These are phyloP conservation scores for Colletotrichum sp. DNA, from an alignment of 2,329 filamentous ascomycete species.

Conservation along the genomic window DNA sequence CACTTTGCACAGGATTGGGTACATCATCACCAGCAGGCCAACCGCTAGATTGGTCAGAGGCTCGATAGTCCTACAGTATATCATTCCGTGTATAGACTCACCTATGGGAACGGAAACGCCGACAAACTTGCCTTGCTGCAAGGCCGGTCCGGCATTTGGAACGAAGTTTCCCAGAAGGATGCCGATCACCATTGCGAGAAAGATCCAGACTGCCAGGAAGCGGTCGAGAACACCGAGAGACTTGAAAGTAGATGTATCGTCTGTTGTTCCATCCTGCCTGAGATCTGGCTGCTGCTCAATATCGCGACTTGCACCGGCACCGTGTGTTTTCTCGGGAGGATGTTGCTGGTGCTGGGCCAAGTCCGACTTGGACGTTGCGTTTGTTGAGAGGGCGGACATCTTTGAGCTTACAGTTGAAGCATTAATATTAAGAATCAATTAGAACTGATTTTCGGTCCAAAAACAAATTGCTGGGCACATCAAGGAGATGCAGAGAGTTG, in stretches of 20 bases:
- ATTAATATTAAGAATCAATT: neutral
- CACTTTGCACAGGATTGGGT: slow-evolving; percentile 88
- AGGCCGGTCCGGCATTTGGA: slow-evolving; percentile 59
- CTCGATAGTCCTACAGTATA: too few species aligned
- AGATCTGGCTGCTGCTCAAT: slow-evolving; percentile 7
- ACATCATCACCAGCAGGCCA: slow-evolving; percentile 91
- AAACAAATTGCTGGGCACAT: neutral
- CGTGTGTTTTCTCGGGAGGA: neutral
- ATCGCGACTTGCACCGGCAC: neutral
- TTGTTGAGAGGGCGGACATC: neutral
- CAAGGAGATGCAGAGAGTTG: neutral
- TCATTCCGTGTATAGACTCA: slow-evolving; percentile 27
- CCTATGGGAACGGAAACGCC: slow-evolving; percentile 71
- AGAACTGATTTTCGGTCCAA: neutral
- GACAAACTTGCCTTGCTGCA: slow-evolving; percentile 76
- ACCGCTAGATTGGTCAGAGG: slow-evolving; percentile 57
- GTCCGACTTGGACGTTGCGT: too few species aligned
- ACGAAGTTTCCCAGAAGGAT: slow-evolving; percentile 81
- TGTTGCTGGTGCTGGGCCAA: neutral
- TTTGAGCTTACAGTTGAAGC: neutral
- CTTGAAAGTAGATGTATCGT: slow-evolving; percentile 52
- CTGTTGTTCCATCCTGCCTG: neutral
- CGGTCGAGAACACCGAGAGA: slow-evolving; percentile 65
- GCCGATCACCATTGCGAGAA: slow-evolving; percentile 78
- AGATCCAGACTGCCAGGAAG: slow-evolving; percentile 74